These are phyloP conservation scores for Aspergillus taichungensis DNA, from an alignment of 495 filamentous ascomycete genomes.

Conservation along the genomic window DNA sequence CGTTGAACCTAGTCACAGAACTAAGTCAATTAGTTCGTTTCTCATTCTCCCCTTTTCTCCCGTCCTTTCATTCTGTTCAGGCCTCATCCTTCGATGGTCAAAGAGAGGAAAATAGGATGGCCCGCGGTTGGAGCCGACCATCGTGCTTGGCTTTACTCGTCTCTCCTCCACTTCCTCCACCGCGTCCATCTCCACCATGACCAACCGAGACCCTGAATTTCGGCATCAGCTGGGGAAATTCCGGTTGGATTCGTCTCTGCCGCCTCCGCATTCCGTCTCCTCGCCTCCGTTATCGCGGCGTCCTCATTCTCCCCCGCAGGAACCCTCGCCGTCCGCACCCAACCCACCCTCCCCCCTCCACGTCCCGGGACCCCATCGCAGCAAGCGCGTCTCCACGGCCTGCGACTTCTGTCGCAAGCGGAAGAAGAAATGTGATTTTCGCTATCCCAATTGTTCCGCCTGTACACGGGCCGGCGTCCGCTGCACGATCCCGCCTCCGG, in stretches of 20 bases:
- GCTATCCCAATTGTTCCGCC: conserved; percentile 44
- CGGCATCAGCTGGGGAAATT: conserved; percentile 40
- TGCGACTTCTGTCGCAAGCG: conserved; percentile 46
- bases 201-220: conserved; percentile 34
- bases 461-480: conserved; percentile 44
- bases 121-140: no score
- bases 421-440: conserved; percentile 49
- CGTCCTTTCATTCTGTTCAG: no score
- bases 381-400: conserved; percentile 39
- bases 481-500: conserved; percentile 38
- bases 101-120: no score
- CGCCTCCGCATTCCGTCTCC: conserved; percentile 13
- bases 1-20: no score
- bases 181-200: conserved; percentile 16
- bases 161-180: conserved; percentile 1
- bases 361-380: conserved; percentile 14
- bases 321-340: neutral
- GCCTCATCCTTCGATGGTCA: no score
- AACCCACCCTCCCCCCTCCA: neutral
- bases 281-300: neutral
- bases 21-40: no score
- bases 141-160: no score
- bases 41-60: no score
- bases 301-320: conserved; percentile 1
- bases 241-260: conserved; percentile 26